Conservation (phyloP, 2,329 filamentous ascomycete genomes). For the Arthrinium phaeospermum region DNA sequence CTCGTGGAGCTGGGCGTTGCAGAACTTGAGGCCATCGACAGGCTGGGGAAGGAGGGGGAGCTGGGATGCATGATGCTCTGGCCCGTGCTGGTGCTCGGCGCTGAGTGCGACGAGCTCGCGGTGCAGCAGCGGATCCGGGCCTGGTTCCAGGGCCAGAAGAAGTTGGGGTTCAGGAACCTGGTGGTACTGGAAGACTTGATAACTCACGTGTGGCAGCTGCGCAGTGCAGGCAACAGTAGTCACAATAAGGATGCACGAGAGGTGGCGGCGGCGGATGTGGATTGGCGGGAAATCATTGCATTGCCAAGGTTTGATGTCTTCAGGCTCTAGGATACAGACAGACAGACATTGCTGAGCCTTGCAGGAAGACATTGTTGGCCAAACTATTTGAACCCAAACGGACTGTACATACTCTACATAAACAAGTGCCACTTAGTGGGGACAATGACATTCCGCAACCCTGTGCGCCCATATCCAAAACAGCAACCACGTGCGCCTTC, state of each 20-base stretch:
- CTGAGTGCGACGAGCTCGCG: constrained; percentile 37
- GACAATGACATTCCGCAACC: too few species aligned
- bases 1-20: constrained; percentile 39
- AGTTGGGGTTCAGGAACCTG: constrained; percentile 42
- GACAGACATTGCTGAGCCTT: not conserved
- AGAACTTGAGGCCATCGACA: constrained; percentile 41
- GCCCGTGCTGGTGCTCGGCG: constrained; percentile 42
- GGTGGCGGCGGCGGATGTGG: not conserved
- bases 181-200: constrained; percentile 40
- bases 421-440: not conserved
- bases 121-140: constrained; percentile 38
- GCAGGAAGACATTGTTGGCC: not conserved
- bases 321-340: not conserved
- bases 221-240: not conserved
- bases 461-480: not conserved
- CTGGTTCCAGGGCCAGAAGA: constrained; percentile 40
- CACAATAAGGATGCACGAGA: too few species aligned
- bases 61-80: constrained; percentile 43
- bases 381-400: not conserved
- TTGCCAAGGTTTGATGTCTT: constrained; percentile 19
- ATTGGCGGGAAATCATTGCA: constrained; percentile 17
- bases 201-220: constrained; percentile 37
- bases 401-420: not conserved
- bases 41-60: constrained; percentile 33
- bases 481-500: not conserved